A percentile compares a stretch with the other conserved stretches of the same genome.
These are phyloP conservation scores for Pythium guiyangense DNA, from an alignment of 352 stramenopile species.

Conservation along the genomic window DNA sequence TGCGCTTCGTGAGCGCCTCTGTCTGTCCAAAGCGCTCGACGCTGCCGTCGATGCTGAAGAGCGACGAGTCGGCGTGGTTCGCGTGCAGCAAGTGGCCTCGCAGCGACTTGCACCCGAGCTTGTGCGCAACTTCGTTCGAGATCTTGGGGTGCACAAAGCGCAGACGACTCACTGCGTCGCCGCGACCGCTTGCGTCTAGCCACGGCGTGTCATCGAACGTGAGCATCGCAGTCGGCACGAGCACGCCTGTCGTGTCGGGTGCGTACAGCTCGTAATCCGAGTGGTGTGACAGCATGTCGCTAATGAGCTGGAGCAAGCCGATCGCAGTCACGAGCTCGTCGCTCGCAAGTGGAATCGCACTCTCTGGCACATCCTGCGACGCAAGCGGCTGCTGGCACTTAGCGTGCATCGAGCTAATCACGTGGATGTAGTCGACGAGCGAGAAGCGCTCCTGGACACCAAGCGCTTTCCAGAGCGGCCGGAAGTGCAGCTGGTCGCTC, in stretches of 20 bases:
- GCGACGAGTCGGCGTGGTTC: slow-evolving; percentile 36
- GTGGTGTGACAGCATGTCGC: slow-evolving; percentile 49
- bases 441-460: slow-evolving; percentile 58
- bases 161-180: slow-evolving; percentile 19
- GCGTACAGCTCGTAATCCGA: slow-evolving; percentile 53
- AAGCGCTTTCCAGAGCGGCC: slow-evolving; percentile 53
- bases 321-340: slow-evolving; percentile 53
- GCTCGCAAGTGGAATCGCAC: slow-evolving; percentile 20
- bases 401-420: slow-evolving; percentile 45
- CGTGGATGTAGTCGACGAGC: slow-evolving; percentile 52
- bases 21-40: slow-evolving; percentile 78
- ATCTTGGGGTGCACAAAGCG: slow-evolving; percentile 72
- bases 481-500: slow-evolving; percentile 60
- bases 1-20: slow-evolving; percentile 72
- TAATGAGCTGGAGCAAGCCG: slow-evolving; percentile 63
- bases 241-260: slow-evolving; percentile 36
- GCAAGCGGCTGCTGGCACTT: slow-evolving; percentile 21
- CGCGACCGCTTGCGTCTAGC: slow-evolving; percentile 45
- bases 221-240: slow-evolving; percentile 39
- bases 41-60: slow-evolving; percentile 30
- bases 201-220: slow-evolving; percentile 70
- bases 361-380: slow-evolving; percentile 9
- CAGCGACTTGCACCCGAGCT: slow-evolving; percentile 59
- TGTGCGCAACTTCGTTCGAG: slow-evolving; percentile 66
- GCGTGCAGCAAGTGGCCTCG: slow-evolving; percentile 47